These are phyloP conservation scores for Xylariaceae sp. DNA, from an alignment of 2,329 filamentous ascomycete genomes.

Conservation along the genomic window DNA sequence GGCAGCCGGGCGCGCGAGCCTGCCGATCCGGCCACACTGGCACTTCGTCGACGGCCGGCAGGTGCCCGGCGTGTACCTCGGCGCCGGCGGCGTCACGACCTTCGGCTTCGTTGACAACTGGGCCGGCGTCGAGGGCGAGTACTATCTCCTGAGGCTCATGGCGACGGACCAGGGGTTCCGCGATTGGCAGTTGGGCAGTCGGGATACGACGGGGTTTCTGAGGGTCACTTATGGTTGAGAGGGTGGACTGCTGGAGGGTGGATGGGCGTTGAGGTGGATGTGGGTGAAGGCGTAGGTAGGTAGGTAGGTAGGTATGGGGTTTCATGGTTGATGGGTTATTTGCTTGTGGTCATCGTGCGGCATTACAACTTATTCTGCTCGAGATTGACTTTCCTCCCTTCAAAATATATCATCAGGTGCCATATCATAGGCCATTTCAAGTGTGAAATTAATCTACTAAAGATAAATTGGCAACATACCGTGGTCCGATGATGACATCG, in stretches of 20 bases:
- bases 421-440: too few relatives aligned
- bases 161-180: slow-evolving; percentile 5
- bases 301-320: too few relatives aligned
- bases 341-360: too few relatives aligned
- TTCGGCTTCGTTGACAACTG: slow-evolving; percentile 18
- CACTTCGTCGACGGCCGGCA: slow-evolving; percentile 20
- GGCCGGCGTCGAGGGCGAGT: slow-evolving; percentile 16
- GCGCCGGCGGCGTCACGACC: slow-evolving; percentile 9
- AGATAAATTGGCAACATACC: too few relatives aligned
- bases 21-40: slow-evolving; percentile 18
- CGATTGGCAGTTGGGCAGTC: slow-evolving; percentile 9
- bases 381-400: too few relatives aligned
- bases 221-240: slow-evolving; percentile 9
- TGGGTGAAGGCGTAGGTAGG: too few relatives aligned
- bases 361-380: too few relatives aligned
- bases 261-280: neutral
- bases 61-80: slow-evolving; percentile 19
- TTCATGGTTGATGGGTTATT: too few relatives aligned
- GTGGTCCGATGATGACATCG: too few relatives aligned
- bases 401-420: too few relatives aligned
- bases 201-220: slow-evolving; percentile 17
- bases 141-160: slow-evolving; percentile 20
- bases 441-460: too few relatives aligned
- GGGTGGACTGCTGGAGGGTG: neutral
- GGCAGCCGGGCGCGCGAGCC: slow-evolving; percentile 1